These are phyloP conservation scores for Favolaschia claudopus DNA, from an alignment of 768 basidiomycete species.

Conservation along the genomic window DNA sequence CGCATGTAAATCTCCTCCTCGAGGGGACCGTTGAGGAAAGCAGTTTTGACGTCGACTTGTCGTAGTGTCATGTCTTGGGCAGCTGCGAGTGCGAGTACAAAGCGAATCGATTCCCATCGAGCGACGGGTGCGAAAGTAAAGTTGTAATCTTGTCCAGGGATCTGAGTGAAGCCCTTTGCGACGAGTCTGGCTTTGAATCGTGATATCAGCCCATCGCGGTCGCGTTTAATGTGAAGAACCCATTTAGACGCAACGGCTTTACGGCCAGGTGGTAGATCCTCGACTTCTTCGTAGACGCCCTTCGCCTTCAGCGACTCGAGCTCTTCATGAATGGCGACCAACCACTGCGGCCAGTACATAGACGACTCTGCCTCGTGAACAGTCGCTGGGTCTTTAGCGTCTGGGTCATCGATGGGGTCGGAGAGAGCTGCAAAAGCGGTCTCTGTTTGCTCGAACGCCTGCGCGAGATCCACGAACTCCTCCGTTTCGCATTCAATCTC, in stretches of 20 bases:
- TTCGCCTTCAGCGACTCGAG: slow-evolving; percentile 32
- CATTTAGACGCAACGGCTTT: slow-evolving; percentile 26
- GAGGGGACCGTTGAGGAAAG: too few relatives aligned
- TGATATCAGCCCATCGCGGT: slow-evolving; percentile 5
- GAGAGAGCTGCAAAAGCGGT: slow-evolving; percentile 12
- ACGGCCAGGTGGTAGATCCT: slow-evolving; percentile 12
- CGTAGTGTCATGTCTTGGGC: background rate
- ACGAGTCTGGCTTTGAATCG: slow-evolving; percentile 7
- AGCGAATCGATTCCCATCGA: too few relatives aligned
- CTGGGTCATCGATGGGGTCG: slow-evolving; percentile 19
- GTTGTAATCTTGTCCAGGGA: too few relatives aligned
- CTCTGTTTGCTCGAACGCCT: slow-evolving; percentile 5
- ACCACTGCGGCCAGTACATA: slow-evolving; percentile 25
- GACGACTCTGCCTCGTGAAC: slow-evolving; percentile 31
- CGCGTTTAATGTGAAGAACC: slow-evolving; percentile 21
- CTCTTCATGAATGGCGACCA: slow-evolving; percentile 22
- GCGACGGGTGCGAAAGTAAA: too few relatives aligned
- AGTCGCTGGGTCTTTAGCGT: slow-evolving; percentile 15
- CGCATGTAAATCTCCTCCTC: too few relatives aligned
- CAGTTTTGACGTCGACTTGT: too few relatives aligned
- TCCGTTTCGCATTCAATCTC: slow-evolving; percentile 3
- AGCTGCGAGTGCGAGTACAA: background rate
- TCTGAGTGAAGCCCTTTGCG: slow-evolving; percentile 33
- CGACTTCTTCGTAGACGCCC: slow-evolving; percentile 27
- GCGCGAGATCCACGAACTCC: background rate